Evolutionary conservation across 805 yeast species (phyloP).

Genomic region (Isabelozyma heimii): DNA sequence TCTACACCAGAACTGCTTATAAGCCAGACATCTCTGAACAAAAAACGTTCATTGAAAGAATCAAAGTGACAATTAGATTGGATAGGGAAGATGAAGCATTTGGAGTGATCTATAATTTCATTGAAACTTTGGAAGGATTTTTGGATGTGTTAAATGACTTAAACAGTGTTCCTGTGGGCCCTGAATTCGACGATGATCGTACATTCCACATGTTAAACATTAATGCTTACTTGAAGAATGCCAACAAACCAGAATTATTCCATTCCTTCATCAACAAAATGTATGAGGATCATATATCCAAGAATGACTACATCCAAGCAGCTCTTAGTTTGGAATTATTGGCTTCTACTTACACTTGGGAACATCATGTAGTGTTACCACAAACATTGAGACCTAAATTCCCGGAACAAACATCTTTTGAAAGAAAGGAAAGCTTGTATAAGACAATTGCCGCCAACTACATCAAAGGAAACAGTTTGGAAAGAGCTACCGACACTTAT

Average conservation of each 20-base stretch:
- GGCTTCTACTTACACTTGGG: slow-evolving; percentile 78
- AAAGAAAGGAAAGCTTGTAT: slow-evolving; percentile 70
- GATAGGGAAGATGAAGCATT: slow-evolving; percentile 68
- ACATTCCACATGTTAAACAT: slow-evolving; percentile 76
- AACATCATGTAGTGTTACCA: slow-evolving; percentile 53
- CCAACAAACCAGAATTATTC: slow-evolving; percentile 75
- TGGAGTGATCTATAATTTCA: slow-evolving; percentile 45
- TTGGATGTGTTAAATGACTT: slow-evolving; percentile 64
- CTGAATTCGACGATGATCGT: slow-evolving; percentile 84
- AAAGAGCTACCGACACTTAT: slow-evolving; percentile 75
- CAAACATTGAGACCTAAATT: slow-evolving; percentile 62
- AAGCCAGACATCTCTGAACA: slow-evolving; percentile 58
- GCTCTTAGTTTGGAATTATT: slow-evolving; percentile 76
- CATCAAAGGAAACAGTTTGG: slow-evolving; percentile 68
- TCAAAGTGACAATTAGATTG: slow-evolving; percentile 48
- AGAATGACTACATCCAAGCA: slow-evolving; percentile 72
- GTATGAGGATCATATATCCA: slow-evolving; percentile 60
- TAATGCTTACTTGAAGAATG: slow-evolving; percentile 72
- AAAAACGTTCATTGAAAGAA: slow-evolving; percentile 46
- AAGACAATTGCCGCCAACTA: slow-evolving; percentile 70
- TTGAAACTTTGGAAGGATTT: slow-evolving; percentile 58
- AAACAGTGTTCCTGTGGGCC: slow-evolving; percentile 72
- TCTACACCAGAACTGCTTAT: slow-evolving; percentile 56
- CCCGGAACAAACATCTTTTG: slow-evolving; percentile 79
- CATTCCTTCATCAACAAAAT: slow-evolving; percentile 75